Percentiles rank a stretch among this genome's conserved stretches.
These are phyloP conservation scores for Flaveria floridana DNA, from an alignment of 140 eudicot species.

Conservation along the genomic window DNA sequence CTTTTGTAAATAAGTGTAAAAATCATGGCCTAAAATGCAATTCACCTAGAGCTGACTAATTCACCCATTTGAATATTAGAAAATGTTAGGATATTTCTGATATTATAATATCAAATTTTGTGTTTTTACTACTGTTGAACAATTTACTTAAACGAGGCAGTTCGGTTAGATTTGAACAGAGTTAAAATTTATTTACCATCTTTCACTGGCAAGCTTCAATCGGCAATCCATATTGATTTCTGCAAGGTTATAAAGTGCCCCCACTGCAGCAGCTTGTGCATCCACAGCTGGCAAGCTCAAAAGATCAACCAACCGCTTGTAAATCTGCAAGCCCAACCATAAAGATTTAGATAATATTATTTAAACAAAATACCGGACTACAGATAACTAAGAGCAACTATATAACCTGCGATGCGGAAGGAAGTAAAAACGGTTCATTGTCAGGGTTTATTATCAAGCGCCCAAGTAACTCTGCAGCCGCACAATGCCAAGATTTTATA, in stretches of 20 bases:
- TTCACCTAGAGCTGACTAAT: too few species aligned
- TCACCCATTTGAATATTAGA: background rate
- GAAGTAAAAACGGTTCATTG: conserved; percentile 87
- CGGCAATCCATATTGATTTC: conserved; percentile 96
- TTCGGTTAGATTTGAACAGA: background rate
- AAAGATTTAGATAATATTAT: background rate
- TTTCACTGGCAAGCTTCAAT: conserved; percentile 83
- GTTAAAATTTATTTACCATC: conserved; percentile 56
- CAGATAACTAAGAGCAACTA: background rate
- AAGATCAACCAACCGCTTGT: conserved; percentile 82
- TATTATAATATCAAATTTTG: background rate
- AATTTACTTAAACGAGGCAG: background rate
- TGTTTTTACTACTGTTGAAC: background rate
- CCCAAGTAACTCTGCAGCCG: conserved; percentile 91
- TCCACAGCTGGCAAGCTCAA: conserved; percentile 82
- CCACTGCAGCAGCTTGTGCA: conserved; percentile 98
- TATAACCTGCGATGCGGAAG: conserved; percentile 83
- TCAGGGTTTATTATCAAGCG: conserved; percentile 93
- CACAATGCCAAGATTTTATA: conserved; percentile 90
- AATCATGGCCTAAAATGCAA: background rate
- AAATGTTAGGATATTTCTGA: background rate
- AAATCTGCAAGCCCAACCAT: conserved; percentile 50
- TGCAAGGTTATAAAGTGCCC: conserved; percentile 91
- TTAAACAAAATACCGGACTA: background rate
- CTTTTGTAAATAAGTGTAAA: background rate